A percentile compares a stretch with the other conserved stretches of the same genome.
These are phyloP conservation scores for Aspergillus pseudoviridinutans DNA, from an alignment of 2,329 filamentous ascomycete species.

Conservation along the genomic window DNA sequence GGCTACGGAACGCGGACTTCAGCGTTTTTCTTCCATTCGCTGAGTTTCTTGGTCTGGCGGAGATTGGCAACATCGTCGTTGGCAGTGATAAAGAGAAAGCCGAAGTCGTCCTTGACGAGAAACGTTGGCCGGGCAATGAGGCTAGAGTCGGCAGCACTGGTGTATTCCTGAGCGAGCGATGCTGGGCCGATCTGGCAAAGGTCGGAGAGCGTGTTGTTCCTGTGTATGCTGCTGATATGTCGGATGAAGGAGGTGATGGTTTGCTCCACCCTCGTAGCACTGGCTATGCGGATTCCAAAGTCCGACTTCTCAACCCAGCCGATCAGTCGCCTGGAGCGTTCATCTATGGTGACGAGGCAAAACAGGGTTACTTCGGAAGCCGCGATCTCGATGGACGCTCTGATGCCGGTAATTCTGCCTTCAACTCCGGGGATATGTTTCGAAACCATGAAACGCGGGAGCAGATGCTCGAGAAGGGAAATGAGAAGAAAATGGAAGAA, in stretches of 20 bases:
- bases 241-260: conserved; percentile 56
- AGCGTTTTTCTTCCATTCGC: conserved; percentile 93
- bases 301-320: conserved; percentile 49
- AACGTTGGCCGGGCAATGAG: conserved; percentile 88
- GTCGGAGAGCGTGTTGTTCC: conserved; percentile 60
- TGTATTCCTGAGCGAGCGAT: conserved; percentile 90
- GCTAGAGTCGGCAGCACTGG: conserved; percentile 86
- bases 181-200: conserved; percentile 87
- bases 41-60: conserved; percentile 86
- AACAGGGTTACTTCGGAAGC: conserved; percentile 73
- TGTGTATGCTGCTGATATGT: conserved; percentile 57
- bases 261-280: conserved; percentile 49
- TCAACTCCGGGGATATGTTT: conserved; percentile 95
- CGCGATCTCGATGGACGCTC: conserved; percentile 80
- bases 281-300: conserved; percentile 48
- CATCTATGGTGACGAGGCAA: conserved; percentile 69
- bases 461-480: conserved; percentile 91
- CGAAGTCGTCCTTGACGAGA: conserved; percentile 86
- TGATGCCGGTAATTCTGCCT: conserved; percentile 85
- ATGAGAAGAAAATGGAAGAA: conserved; percentile 83
- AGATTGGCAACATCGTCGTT: conserved; percentile 78
- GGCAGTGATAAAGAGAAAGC: conserved; percentile 90
- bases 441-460: conserved; percentile 90
- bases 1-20: conserved; percentile 89
- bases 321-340: conserved; percentile 55